Evolutionary conservation across 345 rosid species (phyloP).

Genomic region (Salix dunnii): DNA sequence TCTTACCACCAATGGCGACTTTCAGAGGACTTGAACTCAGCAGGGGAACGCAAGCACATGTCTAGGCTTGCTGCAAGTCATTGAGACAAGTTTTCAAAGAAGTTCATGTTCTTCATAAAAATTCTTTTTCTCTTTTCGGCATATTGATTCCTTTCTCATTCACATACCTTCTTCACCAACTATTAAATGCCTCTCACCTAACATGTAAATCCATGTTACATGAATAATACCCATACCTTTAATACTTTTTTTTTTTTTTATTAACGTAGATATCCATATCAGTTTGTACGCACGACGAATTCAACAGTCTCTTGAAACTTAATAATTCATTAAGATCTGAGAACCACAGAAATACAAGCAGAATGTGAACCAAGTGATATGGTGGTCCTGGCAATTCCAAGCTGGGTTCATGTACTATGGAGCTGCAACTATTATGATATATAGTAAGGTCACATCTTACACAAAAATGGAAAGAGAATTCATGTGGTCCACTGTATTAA

Average conservation of each 20-base stretch:
- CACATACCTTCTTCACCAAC: background rate
- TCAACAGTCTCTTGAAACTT: no score
- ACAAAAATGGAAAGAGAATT: slow-evolving; percentile 22
- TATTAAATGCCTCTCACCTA: background rate
- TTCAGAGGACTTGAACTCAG: no score
- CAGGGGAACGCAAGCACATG: no score
- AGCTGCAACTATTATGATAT: slow-evolving; percentile 17
- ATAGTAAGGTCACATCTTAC: slow-evolving; percentile 49
- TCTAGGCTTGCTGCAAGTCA: background rate
- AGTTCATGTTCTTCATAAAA: background rate
- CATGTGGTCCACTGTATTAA: slow-evolving; percentile 28
- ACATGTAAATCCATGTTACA: no score
- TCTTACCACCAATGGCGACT: no score
- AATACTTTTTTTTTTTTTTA: no score
- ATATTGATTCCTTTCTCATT: background rate
- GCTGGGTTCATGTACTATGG: slow-evolving; percentile 14
- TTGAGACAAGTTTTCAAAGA: slow-evolving; percentile 8
- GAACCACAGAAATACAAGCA: slow-evolving; percentile 23
- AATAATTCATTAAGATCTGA: background rate
- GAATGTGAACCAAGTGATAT: slow-evolving; percentile 27
- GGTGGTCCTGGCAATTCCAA: slow-evolving; percentile 30
- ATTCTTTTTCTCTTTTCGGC: background rate
- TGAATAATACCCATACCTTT: no score
- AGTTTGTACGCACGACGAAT: no score
- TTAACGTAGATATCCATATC: no score